A percentile compares a stretch with the other conserved stretches of the same genome.
Conservation (phyloP, 2,329 filamentous ascomycete genomes). For the Blastomyces percursus region DNA sequence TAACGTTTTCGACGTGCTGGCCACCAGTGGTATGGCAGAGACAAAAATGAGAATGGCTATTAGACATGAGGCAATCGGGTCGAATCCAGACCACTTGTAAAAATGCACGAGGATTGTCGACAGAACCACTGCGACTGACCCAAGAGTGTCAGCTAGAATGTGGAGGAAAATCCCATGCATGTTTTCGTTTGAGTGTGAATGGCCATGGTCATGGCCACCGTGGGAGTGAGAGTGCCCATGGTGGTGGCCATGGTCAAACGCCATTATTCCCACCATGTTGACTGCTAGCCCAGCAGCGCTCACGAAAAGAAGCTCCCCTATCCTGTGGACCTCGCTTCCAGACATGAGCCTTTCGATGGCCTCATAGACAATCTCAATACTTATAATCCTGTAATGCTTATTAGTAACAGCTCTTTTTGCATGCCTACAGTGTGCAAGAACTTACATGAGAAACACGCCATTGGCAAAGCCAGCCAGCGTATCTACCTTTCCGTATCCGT, state of each 20-base stretch:
- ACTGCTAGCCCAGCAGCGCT: constrained; percentile 77
- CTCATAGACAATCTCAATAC: constrained; percentile 91
- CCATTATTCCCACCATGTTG: constrained; percentile 83
- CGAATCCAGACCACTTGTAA: constrained; percentile 85
- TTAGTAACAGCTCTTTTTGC: not conserved
- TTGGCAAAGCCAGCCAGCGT: constrained; percentile 94
- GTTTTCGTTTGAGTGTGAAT: constrained; percentile 70
- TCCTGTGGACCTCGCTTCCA: constrained; percentile 68
- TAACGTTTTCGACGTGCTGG: constrained; percentile 69
- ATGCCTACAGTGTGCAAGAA: not conserved
- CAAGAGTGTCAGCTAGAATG: constrained; percentile 86
- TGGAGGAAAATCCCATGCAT: constrained; percentile 98
- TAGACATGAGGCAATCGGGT: constrained; percentile 84
- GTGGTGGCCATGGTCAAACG: constrained; percentile 61
- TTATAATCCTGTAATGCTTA: constrained; percentile 59
- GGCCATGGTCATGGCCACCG: constrained; percentile 29
- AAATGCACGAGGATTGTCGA: constrained; percentile 81
- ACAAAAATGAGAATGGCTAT: constrained; percentile 88
- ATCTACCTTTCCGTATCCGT: constrained; percentile 94
- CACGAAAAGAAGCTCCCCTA: constrained; percentile 79
- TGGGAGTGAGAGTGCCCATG: constrained; percentile 41
- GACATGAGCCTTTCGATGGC: constrained; percentile 79
- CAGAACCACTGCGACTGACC: constrained; percentile 85
- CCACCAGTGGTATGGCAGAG: constrained; percentile 81
- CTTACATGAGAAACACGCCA: constrained; percentile 81